Conservation (phyloP, 768 basidiomycete species). For the Lentinula detonsa region DNA sequence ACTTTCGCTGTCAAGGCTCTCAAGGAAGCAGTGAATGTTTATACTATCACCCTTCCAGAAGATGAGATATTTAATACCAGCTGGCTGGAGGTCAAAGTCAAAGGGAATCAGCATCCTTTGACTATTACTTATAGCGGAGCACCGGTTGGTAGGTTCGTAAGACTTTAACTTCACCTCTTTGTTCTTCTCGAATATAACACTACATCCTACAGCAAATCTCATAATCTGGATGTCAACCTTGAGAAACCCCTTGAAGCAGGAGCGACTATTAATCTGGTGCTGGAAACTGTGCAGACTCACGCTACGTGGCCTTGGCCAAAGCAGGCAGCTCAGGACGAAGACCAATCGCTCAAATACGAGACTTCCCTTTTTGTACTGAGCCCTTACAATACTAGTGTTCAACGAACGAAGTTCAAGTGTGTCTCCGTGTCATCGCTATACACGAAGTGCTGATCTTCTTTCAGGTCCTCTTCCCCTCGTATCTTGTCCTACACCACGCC, state of each 20-base stretch:
- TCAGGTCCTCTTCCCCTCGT: conserved; percentile 64
- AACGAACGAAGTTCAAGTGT: conserved; percentile 84
- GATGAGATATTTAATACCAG: conserved; percentile 63
- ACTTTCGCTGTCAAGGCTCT: conserved; percentile 80
- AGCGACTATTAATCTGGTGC: conserved; percentile 65
- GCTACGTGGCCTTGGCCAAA: conserved; percentile 72
- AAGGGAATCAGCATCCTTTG: conserved; percentile 57
- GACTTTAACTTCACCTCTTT: neutral
- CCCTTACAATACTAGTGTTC: conserved; percentile 74
- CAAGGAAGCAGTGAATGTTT: conserved; percentile 50
- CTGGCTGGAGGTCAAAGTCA: conserved; percentile 77
- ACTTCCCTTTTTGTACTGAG: conserved; percentile 78
- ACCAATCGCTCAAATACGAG: conserved; percentile 74
- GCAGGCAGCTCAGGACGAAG: conserved; percentile 65
- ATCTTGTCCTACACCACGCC: conserved; percentile 72
- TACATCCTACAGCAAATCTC: conserved; percentile 28
- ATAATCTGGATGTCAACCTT: conserved; percentile 57
- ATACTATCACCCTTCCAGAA: conserved; percentile 61
- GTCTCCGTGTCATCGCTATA: conserved; percentile 17
- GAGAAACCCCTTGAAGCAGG: conserved; percentile 54
- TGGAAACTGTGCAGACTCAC: conserved; percentile 77
- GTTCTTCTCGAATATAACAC: neutral
- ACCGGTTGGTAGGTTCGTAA: conserved; percentile 47
- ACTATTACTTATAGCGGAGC: conserved; percentile 41
- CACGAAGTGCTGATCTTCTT: neutral